Evolutionary conservation across 31 red algal species (phyloP).

Genomic region (Bonnemaisonia californica): DNA sequence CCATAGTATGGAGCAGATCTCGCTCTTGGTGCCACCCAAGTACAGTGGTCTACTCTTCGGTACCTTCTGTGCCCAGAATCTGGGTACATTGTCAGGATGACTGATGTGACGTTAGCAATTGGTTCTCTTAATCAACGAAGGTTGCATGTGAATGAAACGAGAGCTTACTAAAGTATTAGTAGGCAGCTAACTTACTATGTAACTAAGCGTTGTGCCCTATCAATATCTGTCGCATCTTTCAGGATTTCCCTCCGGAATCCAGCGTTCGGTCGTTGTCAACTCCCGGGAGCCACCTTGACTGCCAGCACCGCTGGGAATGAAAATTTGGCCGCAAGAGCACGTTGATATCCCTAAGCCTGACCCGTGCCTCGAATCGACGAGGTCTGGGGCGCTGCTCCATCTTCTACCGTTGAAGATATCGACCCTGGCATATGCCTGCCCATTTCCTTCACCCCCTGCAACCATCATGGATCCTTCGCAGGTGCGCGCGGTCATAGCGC

Average conservation of each 20-base stretch:
- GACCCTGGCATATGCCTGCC: slow-evolving; percentile 41
- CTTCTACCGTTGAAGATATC: slow-evolving; percentile 54
- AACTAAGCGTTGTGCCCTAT: too few species aligned
- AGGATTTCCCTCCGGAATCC: not conserved
- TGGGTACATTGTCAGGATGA: too few species aligned
- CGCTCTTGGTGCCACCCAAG: too few species aligned
- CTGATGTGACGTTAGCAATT: too few species aligned
- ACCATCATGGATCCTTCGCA: slow-evolving; percentile 61
- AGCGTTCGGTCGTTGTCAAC: not conserved
- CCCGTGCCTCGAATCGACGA: slow-evolving; percentile 53
- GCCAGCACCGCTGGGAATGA: not conserved
- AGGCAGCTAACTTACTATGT: too few species aligned
- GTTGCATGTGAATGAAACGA: too few species aligned
- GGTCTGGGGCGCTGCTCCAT: slow-evolving; percentile 34
- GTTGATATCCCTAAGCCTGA: slow-evolving; percentile 47
- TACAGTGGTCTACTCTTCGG: too few species aligned
- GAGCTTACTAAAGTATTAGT: too few species aligned
- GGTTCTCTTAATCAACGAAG: too few species aligned
- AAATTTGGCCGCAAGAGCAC: slow-evolving; percentile 58
- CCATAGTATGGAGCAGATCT: too few species aligned
- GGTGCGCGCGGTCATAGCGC: slow-evolving; percentile 27
- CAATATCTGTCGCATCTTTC: not conserved
- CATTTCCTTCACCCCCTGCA: slow-evolving; percentile 64
- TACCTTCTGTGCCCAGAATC: too few species aligned
- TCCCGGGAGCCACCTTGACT: not conserved